Base-by-base conservation (phyloP, 2,329 filamentous ascomycete species). In the Juglanconis oblonga region DNA sequence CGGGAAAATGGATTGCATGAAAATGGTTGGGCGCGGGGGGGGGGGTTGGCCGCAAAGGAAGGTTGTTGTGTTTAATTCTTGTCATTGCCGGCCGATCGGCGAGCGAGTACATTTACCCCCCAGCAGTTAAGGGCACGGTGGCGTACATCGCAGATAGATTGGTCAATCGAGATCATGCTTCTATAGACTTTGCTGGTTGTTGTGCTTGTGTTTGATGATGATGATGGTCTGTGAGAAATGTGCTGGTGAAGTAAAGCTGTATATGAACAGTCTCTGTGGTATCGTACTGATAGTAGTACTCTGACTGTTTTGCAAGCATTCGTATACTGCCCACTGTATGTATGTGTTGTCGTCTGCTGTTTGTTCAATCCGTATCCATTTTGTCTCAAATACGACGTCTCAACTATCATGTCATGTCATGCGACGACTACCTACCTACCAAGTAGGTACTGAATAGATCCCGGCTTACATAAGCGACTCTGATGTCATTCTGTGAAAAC, bases 71-170 rank as follows among this genome's bases (percentile, higher is more conserved):
- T 55, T 51, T 52, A 36, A 42, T 55, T 54, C 49, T 55, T 55
- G 38, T 57, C 45, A 38, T 61, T 55, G 52, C 17, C 32, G 50
- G 24, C 50, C 51, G 32, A 40, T 42, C 13, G 54, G 55, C 40
- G 59, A 57, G 58, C 47, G 55, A 58, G 58, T 52, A 52, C 54
- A 48, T 52, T 44, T 55, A 32, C 32, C 38, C 44, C 24, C 55
- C 54, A 45, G 32, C 29, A 40, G 29, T 47, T 51, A 36, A 36
- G 57, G 57, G 52, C 51, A 58, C 14, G 59, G 50, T 47, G 62
- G 55, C 52, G 59, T 57, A 59, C 49, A 55, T 59, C n/a, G 35
- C 58, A 55, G 56, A 57, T 63, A 63, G 54, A 62, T 56, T 63
- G 62, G 62, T 56, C 53, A 62, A 62, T 47, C 49, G 33, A 62